Evolutionary conservation across 2,329 filamentous ascomycete genomes (phyloP).

Genomic region (Alternaria sp.): DNA sequence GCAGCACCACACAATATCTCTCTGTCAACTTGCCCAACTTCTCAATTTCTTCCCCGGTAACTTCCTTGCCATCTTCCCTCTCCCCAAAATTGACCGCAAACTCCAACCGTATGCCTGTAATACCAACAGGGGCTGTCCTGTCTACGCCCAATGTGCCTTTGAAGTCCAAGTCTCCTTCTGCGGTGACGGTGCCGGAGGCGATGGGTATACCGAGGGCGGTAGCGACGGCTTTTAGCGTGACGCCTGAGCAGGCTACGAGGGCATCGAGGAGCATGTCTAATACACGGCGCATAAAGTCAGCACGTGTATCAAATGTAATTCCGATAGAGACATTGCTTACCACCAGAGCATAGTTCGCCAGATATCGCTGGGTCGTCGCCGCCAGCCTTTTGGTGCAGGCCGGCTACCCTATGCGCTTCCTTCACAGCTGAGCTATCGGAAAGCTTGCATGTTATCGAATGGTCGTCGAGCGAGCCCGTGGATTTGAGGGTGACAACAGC

Average conservation of each 20-base stretch:
- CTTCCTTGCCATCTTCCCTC: slow-evolving; percentile 40
- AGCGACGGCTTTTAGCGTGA: slow-evolving; percentile 59
- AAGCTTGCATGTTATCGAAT: slow-evolving; percentile 57
- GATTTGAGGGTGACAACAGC: slow-evolving; percentile 56
- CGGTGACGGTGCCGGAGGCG: slow-evolving; percentile 50
- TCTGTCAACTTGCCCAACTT: slow-evolving; percentile 57
- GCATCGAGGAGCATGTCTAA: slow-evolving; percentile 57
- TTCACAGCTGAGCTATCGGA: slow-evolving; percentile 50
- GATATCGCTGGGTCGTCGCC: slow-evolving; percentile 52
- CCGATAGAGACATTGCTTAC: neutral
- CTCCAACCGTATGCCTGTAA: slow-evolving; percentile 53
- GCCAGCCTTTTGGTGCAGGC: slow-evolving; percentile 57
- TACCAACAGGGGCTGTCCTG: slow-evolving; percentile 54
- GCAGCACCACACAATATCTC: slow-evolving; percentile 55
- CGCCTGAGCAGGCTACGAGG: slow-evolving; percentile 58
- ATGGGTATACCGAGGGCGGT: slow-evolving; percentile 56
- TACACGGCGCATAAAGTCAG: neutral
- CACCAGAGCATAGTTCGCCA: slow-evolving; percentile 57
- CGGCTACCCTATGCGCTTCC: slow-evolving; percentile 52
- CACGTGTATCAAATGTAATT: neutral
- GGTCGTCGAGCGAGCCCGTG: slow-evolving; percentile 52
- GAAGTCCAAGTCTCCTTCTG: slow-evolving; percentile 58
- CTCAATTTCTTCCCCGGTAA: slow-evolving; percentile 53
- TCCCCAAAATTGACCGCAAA: slow-evolving; percentile 52
- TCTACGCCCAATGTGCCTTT: slow-evolving; percentile 58